Base-by-base conservation (phyloP, 768 basidiomycete genomes). In the Polyporus arcularius region DNA sequence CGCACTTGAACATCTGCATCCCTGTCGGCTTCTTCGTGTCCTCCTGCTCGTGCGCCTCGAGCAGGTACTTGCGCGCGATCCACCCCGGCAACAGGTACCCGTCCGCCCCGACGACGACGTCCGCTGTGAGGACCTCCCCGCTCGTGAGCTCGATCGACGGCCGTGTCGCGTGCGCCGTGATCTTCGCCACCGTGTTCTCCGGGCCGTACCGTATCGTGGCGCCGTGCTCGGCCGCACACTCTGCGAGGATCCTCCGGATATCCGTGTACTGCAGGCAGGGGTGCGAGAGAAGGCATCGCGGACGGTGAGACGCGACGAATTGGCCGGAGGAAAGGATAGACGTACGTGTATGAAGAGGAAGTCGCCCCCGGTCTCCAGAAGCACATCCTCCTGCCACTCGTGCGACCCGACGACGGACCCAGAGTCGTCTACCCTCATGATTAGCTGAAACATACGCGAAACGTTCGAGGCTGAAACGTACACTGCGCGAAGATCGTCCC, bases 341-440 rank as follows among this genome's bases (percentile, higher is more conserved):
- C 80, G 62, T 65, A 83, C 83, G 60, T 81, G 77, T 64, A 79
- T 78, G 58, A 75, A 79, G 67, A 75, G 75, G 67, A 79, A 82
- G 12, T 79, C 78, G 1, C 79, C 83, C 10, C 80, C 80, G 0
- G 78, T 76, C 58, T 84, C 82, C 21, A 68, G 65, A 41, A 85
- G 65, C 54, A 84, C 72, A 53, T 80, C 73, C 48, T 81, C 78
- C 49, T 79, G 75, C 73, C 85, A 79, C 41, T 75, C 71, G 41
- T 83, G 78, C 8, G 68, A 62, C 3, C 82, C 82, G 38, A 87
- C 68, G 3, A 74, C 60, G 35, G 80, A 75, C 4, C 81, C 82
- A 4, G 73, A 77, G 55, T 76, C 71, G 40, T 80, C 83, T 83
- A 26, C 21, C 21, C 21, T 26, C 21, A 26, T 26, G 2, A 26